Percentiles rank a stretch among this genome's conserved stretches.
Conservation (phyloP, 164 flowering plant genomes). For the Liquidambar formosana region DNA sequence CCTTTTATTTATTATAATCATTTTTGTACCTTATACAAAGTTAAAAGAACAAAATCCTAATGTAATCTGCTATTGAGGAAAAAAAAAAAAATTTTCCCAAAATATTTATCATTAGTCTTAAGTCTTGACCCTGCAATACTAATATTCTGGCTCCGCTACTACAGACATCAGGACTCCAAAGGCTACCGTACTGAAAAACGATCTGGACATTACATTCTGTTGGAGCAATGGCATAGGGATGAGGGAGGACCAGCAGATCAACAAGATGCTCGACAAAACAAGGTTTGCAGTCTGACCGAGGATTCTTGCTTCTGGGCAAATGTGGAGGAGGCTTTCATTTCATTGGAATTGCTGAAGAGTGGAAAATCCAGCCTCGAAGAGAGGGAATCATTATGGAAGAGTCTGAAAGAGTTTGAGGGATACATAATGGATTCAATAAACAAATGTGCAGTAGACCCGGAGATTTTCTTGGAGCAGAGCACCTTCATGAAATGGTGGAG, state of each 20-base stretch:
- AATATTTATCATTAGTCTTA: no score
- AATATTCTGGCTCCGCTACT: no score
- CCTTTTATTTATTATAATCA: no score
- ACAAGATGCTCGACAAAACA: not conserved
- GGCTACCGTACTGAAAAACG: slow-evolving; percentile 30
- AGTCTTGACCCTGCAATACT: no score
- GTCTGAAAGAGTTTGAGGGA: slow-evolving; percentile 28
- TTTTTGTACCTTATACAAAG: no score
- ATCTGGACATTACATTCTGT: slow-evolving; percentile 24
- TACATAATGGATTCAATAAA: slow-evolving; percentile 31
- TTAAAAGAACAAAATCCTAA: no score
- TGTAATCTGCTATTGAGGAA: no score
- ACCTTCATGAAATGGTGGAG: slow-evolving; percentile 56
- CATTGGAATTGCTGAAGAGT: slow-evolving; percentile 18
- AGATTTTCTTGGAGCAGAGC: slow-evolving; percentile 43
- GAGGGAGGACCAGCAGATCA: slow-evolving; percentile 2
- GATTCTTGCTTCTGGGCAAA: slow-evolving; percentile 61
- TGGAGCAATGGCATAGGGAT: slow-evolving; percentile 43
- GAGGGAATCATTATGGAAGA: not conserved
- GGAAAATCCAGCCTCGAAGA: slow-evolving; percentile 2
- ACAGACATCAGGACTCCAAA: slow-evolving; percentile 8
- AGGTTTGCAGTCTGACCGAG: slow-evolving; percentile 30
- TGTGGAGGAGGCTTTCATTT: slow-evolving; percentile 46
- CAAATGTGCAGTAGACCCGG: slow-evolving; percentile 33
- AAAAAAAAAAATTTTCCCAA: no score